Conservation (phyloP, 805 yeast genomes). For the Candida ponderosae region DNA sequence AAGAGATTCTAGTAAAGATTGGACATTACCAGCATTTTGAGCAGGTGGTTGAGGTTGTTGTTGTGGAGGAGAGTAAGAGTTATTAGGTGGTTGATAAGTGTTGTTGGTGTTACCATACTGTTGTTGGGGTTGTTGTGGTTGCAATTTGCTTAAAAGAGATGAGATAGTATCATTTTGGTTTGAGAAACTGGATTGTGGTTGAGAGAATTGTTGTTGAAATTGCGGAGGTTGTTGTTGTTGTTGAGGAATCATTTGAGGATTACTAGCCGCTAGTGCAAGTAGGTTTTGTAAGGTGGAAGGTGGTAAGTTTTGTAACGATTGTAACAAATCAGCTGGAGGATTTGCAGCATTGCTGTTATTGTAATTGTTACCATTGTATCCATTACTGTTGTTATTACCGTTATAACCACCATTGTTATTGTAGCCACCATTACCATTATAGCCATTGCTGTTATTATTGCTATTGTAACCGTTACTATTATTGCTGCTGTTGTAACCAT, state of each 20-base stretch:
- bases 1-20: constrained; percentile 28
- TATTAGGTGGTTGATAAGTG: neutral
- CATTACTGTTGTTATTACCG: constrained; percentile 14
- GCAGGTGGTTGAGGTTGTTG: constrained; percentile 10
- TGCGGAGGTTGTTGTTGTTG: constrained; percentile 4
- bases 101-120: constrained; percentile 2
- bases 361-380: constrained; percentile 19
- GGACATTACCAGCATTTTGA: constrained; percentile 24
- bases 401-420: constrained; percentile 4
- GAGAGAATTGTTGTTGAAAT: constrained; percentile 7
- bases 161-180: constrained; percentile 8
- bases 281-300: constrained; percentile 9
- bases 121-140: constrained; percentile 12
- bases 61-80: constrained; percentile 2
- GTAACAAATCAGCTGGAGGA: constrained; percentile 2
- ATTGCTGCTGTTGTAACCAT: neutral
- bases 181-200: constrained; percentile 5
- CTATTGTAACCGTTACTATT: neutral
- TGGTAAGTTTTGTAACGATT: constrained; percentile 5
- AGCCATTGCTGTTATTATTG: constrained; percentile 1
- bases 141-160: constrained; percentile 6
- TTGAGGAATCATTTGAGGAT: neutral
- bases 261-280: constrained; percentile 5
- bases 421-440: constrained; percentile 1
- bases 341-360: constrained; percentile 1